Base-by-base conservation (phyloP, 1,284 basidiomycete species). In the Chalciporus sp. region DNA sequence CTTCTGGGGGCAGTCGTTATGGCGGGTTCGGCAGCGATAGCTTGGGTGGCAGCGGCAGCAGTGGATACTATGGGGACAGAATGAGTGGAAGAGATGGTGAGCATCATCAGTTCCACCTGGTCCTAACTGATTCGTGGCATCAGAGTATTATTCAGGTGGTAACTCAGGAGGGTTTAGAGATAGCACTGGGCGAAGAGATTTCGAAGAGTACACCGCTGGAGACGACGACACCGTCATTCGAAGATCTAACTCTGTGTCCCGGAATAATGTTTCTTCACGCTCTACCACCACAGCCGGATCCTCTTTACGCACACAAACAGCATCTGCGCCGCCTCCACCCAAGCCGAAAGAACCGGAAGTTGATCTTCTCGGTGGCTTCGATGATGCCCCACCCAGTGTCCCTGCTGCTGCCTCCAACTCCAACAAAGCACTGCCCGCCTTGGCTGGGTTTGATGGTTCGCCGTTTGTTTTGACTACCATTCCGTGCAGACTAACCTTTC, bases 201-300 rank as follows among this genome's bases (percentile, higher is more conserved):
- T 85, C 65, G 95, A 98, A 63, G 96, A 98, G 71, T 99, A 99
- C 71, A 92, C 98, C 63, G 97, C 96, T 4, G 96, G 97, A 1
- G 97, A 97, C 52, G 93, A 95, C 68, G 97, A 98, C 60, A 51
- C 74, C 71, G 29, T 74, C 37, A 37, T 46, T 11, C 66, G 76
- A 17, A 74, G 72, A 28, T 77, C 76, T 12, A 73, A 69, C 49
- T 77, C 74, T 7, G 23, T 76, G 42, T 63, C 71, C 23, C 60
- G 62, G 23, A 61, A 29, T 41, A 66, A 49, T 35, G 46, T 16
- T 27, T 53, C 54, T 64, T 44, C 62, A 49, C 51, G 56, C 59
- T 52, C 62, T 9, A 37, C 63, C 10, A 37, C 63, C 7, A 56
- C 68, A 9, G 7, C 48, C 12, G n/a, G 49, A 3, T 60, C 66